Evolutionary conservation across 345 rosid genomes (phyloP).

Genomic region (Erodium maritimum): DNA sequence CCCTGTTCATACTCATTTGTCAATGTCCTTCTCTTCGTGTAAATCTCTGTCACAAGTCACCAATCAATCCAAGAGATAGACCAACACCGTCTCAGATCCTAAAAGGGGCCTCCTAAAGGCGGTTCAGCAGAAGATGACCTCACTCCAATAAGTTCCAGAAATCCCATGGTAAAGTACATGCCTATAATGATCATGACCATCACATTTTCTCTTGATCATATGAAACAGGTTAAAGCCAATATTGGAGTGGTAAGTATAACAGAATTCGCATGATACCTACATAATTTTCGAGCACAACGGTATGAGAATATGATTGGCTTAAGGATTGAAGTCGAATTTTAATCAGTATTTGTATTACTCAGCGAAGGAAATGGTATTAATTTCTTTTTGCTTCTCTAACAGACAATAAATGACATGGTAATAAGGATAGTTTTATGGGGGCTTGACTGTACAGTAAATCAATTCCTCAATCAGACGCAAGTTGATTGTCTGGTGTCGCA

Average conservation of each 20-base stretch:
- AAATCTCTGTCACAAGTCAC: too few species aligned
- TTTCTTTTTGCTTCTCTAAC: too few species aligned
- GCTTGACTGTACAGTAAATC: slow-evolving; percentile 33
- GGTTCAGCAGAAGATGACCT: slow-evolving; percentile 21
- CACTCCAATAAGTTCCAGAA: slow-evolving; percentile 25
- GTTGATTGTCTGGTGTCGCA: too few species aligned
- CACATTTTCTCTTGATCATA: slow-evolving; percentile 22
- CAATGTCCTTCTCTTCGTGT: slow-evolving; percentile 36
- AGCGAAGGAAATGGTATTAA: too few species aligned
- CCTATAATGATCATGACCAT: slow-evolving; percentile 18
- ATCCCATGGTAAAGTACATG: slow-evolving; percentile 18
- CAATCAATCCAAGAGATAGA: too few species aligned
- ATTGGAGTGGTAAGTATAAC: background rate
- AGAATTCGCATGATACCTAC: too few species aligned
- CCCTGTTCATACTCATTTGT: slow-evolving; percentile 21
- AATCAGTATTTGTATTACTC: too few species aligned
- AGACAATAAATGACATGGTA: slow-evolving; percentile 46
- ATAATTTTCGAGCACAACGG: too few species aligned
- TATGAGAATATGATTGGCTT: too few species aligned
- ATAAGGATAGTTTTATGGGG: slow-evolving; percentile 32
- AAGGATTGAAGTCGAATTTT: too few species aligned
- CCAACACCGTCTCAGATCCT: slow-evolving; percentile 24
- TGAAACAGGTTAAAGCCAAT: slow-evolving; percentile 20
- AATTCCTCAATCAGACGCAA: too few species aligned
- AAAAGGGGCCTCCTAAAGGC: slow-evolving; percentile 30